Base-by-base conservation (phyloP, 768 basidiomycete genomes). In the Asterophora parasitica region DNA sequence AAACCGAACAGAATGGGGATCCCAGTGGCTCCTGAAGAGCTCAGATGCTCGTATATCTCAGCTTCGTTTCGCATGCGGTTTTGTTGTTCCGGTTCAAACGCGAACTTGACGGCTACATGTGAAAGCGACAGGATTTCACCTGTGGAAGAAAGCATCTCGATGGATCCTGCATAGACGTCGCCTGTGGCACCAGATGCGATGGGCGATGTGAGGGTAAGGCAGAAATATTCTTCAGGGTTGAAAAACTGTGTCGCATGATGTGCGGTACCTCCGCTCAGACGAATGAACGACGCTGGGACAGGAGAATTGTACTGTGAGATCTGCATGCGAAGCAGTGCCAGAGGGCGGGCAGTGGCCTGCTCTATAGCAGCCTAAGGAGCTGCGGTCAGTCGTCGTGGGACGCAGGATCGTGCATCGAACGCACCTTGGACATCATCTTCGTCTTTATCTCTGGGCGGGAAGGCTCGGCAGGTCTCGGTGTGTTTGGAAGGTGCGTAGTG, bases 21-120 rank as follows among this genome's bases (percentile, higher is more conserved):
- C 5, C 53, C 55, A 7, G 46, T 41, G 4, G 48, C 55, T 9
- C 27, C 42, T 6, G 41, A 44, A 10, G 19, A 16, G 7, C 20
- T 32, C 2, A 62, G 49, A 17, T 54, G 51, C 19, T 44, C 12
- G 33, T 61, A 58, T 4, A 58, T 54, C 9, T 23, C 11, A 7
- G 41, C 46, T 49, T 62, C 61, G 12, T 58, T 50, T 1, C 27
- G 33, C 41, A 62, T 16, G 13, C 49, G 52, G 2, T n/a, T 10
- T 20, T 40, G 38, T 12, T 52, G 45, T 16, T 31, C 23, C 4
- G 20, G 20, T 4, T 38, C 26, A 16, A 46, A 46, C 10, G 54
- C 53, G 20, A 55, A 16, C 40, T 57, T 57, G 16, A 52, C 53
- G 11, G 55, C 51, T 2, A 50, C 46, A 7, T 48, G 17, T 3